Conservation (phyloP, 805 yeast genomes). For the Lipomyces kockii region DNA sequence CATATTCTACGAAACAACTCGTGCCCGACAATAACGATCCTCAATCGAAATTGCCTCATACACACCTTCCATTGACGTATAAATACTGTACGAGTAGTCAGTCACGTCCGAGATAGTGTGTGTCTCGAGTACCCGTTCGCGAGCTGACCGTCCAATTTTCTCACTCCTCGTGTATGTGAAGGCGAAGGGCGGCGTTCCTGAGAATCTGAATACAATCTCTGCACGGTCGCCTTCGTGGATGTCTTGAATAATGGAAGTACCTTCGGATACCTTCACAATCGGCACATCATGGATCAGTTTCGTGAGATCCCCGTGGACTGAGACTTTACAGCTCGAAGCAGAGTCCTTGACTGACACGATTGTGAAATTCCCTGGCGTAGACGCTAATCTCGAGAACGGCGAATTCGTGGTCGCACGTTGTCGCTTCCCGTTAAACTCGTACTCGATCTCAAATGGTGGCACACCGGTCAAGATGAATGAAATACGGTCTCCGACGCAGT, state of each 20-base stretch:
- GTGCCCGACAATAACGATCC: conserved; percentile 71
- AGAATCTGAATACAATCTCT: conserved; percentile 78
- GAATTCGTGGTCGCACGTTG: conserved; percentile 59
- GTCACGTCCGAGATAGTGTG: conserved; percentile 62
- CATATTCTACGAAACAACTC: conserved; percentile 4
- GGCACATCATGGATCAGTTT: conserved; percentile 62
- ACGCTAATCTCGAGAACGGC: conserved; percentile 70
- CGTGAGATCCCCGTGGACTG: conserved; percentile 42
- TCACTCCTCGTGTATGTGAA: conserved; percentile 81
- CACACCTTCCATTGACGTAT: conserved; percentile 86
- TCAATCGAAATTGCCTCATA: conserved; percentile 90
- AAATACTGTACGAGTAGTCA: conserved; percentile 68
- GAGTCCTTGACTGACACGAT: conserved; percentile 75
- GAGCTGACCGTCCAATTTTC: conserved; percentile 46
- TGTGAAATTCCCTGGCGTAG: conserved; percentile 76
- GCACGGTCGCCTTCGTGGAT: conserved; percentile 95
- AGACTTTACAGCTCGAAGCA: conserved; percentile 64
- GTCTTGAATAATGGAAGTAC: conserved; percentile 74
- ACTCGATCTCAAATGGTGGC: conserved; percentile 77
- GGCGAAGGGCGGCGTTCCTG: conserved; percentile 89
- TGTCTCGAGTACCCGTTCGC: conserved; percentile 61
- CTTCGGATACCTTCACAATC: conserved; percentile 82
- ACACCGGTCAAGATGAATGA: conserved; percentile 75
- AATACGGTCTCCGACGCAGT: conserved; percentile 92
- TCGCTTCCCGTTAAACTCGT: conserved; percentile 67